These are phyloP conservation scores for Endothia cerciana DNA, from an alignment of 2,329 filamentous ascomycete genomes.

Conservation along the genomic window DNA sequence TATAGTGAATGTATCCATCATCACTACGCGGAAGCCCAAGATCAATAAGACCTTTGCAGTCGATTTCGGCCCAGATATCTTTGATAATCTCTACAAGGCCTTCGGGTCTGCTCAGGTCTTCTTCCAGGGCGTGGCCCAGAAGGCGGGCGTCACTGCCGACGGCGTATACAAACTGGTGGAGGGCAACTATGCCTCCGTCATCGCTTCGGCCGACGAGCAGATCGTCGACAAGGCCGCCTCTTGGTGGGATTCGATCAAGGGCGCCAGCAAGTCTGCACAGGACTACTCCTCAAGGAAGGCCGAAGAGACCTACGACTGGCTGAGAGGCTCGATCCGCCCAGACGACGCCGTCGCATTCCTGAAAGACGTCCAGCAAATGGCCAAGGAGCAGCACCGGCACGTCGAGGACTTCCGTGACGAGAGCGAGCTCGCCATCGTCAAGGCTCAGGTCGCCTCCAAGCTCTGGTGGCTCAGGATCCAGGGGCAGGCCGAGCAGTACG, in stretches of 20 bases:
- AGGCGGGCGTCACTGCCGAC: constrained; percentile 33
- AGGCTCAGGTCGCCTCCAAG: constrained; percentile 59
- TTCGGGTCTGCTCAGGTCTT: constrained; percentile 1
- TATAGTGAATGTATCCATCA: constrained; percentile 59
- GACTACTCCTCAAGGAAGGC: constrained; percentile 31
- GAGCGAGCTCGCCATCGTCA: constrained; percentile 50
- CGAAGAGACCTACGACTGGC: constrained; percentile 32
- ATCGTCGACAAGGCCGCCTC: constrained; percentile 37
- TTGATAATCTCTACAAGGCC: constrained; percentile 41
- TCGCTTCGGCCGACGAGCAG: constrained; percentile 39
- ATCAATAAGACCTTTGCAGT: constrained; percentile 65
- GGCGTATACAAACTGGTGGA: constrained; percentile 35
- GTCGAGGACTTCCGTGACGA: constrained; percentile 45
- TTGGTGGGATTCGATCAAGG: constrained; percentile 37
- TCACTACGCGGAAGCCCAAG: constrained; percentile 62
- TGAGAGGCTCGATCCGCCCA: constrained; percentile 34
- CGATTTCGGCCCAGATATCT: constrained; percentile 58
- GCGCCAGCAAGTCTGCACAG: constrained; percentile 33
- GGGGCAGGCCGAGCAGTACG: constrained; percentile 50
- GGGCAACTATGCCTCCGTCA: constrained; percentile 38
- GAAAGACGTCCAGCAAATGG: constrained; percentile 38
- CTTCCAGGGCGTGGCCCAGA: constrained; percentile 2
- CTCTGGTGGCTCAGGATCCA: constrained; percentile 60
- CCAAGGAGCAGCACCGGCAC: constrained; percentile 34
- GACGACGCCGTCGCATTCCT: constrained; percentile 34